Evolutionary conservation across 2,329 filamentous ascomycete genomes (phyloP), one percentile per base, ranked within the genome.

Genomic region (Emericellopsis atlantica): DNA sequence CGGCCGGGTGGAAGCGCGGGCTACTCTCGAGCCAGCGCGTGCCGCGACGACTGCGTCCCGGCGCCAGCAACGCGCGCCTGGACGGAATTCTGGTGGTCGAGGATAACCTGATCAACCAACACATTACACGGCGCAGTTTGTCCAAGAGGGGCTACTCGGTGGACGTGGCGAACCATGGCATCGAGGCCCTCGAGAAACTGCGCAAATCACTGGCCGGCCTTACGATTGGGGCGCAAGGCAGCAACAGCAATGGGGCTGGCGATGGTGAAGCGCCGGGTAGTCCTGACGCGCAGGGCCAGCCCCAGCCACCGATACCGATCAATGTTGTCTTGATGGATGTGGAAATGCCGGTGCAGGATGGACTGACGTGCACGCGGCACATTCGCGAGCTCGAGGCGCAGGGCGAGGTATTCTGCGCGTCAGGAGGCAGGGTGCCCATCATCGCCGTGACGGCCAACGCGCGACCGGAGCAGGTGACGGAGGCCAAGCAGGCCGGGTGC

Each of bases 271-370:
- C 10, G 36, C 11, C 15, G 22, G 35, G 14, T 29, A 18, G 37
- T n/a, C 26, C 26, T 37, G 34, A 32, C 21, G 12, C 26, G 22
- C 6, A 35, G 47, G 31, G 39, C 46, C 4, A 32, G 43, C 8
- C 48, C 26, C 32, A 32, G 37, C 4, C 41, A 26, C 33, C 49
- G 6, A 48, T 67, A 22, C 60, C 65, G 1, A 59, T 81, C 21
- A 73, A 73, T 39, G 64, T 84, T 5, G 74, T 86, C 15, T 64
- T 86, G 16, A 86, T 86, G 81, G 82, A 86, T 50, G 76, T 84
- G 49, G 79, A 85, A 52, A 85, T 86, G 81, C 81, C 81, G 2
- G 61, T 84, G 14, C 81, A 82, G 66, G 79, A 85, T 48, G 82
- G 82, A 0, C 61, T 82, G 43, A 75, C 76, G 2, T 82, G 80